phyloP scores from a whole-genome alignment of 2,329 filamentous ascomycete genomes.

The Fusarium chaquense region DNA sequence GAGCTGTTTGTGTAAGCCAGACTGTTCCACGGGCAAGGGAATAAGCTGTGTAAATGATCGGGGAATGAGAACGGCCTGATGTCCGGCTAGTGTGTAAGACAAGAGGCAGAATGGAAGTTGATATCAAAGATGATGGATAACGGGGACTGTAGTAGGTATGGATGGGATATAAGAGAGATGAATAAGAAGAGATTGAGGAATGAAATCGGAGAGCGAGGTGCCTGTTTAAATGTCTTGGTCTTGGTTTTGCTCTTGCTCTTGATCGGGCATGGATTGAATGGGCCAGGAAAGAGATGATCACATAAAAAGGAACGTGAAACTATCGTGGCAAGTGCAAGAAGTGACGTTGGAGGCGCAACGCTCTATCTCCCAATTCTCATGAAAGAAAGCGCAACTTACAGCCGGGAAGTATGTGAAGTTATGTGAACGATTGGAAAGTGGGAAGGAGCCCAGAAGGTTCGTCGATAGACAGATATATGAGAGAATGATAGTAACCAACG shows the following conservation, averaged over 20 bases:
- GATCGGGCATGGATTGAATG: neutral
- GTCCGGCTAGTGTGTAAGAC: neutral
- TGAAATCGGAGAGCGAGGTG: conserved; percentile 18
- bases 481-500: neutral
- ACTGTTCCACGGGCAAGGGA: conserved; percentile 10
- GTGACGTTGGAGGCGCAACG: conserved; percentile 35
- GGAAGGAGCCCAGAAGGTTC: neutral
- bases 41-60: neutral
- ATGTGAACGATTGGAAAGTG: neutral
- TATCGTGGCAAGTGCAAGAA: conserved; percentile 17
- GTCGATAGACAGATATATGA: neutral
- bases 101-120: conserved; percentile 3
- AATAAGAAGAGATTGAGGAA: conserved; percentile 10
- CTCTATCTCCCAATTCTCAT: neutral
- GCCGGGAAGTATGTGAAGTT: neutral
- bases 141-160: conserved; percentile 21
- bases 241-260: too few relatives aligned
- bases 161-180: conserved; percentile 11
- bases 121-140: conserved; percentile 21
- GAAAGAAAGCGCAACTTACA: conserved; percentile 15
- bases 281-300: conserved; percentile 4
- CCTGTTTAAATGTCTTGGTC: conserved; percentile 36
- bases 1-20: conserved; percentile 25
- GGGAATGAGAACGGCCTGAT: conserved; percentile 26
- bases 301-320: conserved; percentile 5